phyloP scores from a whole-genome alignment of 2,329 filamentous ascomycete genomes.

The Pseudogymnoascus sp. region DNA sequence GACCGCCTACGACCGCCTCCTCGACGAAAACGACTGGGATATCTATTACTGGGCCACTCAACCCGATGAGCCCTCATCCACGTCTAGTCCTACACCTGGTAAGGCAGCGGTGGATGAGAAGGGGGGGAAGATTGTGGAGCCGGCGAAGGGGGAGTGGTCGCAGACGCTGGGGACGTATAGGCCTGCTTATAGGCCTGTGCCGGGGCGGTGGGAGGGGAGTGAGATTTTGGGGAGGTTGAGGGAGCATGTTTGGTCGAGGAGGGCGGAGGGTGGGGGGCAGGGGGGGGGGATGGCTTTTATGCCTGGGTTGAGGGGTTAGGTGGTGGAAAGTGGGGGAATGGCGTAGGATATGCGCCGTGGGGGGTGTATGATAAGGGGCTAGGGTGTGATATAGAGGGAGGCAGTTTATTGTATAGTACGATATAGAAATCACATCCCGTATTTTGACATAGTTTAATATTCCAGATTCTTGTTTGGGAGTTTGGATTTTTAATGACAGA shows the following conservation, averaged over 20 bases:
- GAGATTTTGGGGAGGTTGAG: conserved; percentile 70
- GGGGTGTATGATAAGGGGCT: neutral
- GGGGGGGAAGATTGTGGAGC: conserved; percentile 24
- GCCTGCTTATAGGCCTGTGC: conserved; percentile 86
- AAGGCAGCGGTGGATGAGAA: conserved; percentile 24
- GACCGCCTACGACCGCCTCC: conserved; percentile 77
- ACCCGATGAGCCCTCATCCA: conserved; percentile 52
- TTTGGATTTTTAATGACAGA: neutral
- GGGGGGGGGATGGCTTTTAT: conserved; percentile 10
- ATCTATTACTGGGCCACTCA: conserved; percentile 99
- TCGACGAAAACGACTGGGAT: conserved; percentile 99
- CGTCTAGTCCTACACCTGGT: conserved; percentile 21
- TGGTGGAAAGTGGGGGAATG: neutral
- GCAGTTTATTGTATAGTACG: neutral
- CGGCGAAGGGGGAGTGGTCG: conserved; percentile 72
- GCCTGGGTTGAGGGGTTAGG: neutral
- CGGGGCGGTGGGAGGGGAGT: conserved; percentile 73
- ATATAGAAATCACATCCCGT: neutral
- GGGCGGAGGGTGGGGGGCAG: conserved; percentile 17
- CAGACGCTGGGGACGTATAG: conserved; percentile 93
- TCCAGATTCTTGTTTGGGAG: neutral
- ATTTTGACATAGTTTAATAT: neutral
- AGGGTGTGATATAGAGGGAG: neutral
- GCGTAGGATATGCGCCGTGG: neutral
- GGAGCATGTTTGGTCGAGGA: conserved; percentile 63